phyloP scores from a whole-genome alignment of 2,329 filamentous ascomycete species.

The Eutypella sp. region DNA sequence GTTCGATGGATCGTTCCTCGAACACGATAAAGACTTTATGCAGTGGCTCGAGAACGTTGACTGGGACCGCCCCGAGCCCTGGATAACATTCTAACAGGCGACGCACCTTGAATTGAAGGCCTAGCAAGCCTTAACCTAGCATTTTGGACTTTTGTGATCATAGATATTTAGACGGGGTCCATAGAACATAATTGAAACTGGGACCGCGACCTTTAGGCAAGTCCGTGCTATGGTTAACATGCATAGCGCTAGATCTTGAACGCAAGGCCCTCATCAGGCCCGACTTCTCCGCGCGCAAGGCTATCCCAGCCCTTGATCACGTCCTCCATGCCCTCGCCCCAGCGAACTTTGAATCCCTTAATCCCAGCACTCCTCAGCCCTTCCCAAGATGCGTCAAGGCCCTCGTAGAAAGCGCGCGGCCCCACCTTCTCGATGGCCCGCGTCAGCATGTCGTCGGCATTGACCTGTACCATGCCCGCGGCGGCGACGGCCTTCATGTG shows the following conservation, averaged over 20 bases:
- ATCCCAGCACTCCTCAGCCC: slow-evolving; percentile 13
- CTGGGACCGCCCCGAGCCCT: slow-evolving; percentile 21
- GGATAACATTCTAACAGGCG: neutral
- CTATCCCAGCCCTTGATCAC: slow-evolving; percentile 22
- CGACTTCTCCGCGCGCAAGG: slow-evolving; percentile 16
- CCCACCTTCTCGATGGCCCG: slow-evolving; percentile 17
- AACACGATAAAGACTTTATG: slow-evolving; percentile 29
- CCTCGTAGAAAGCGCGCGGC: slow-evolving; percentile 18
- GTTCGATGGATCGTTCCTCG: slow-evolving; percentile 23
- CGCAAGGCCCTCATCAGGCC: slow-evolving; percentile 22
- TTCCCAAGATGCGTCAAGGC: slow-evolving; percentile 14
- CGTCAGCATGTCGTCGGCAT: slow-evolving; percentile 17
- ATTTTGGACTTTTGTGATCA: too few species aligned
- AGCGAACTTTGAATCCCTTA: slow-evolving; percentile 16
- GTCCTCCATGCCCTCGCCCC: slow-evolving; percentile 24
- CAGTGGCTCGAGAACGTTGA: slow-evolving; percentile 30
- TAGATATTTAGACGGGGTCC: too few species aligned
- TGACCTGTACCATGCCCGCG: slow-evolving; percentile 10
- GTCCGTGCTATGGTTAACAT: neutral
- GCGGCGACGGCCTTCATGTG: slow-evolving; percentile 3
- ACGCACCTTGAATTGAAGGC: too few species aligned
- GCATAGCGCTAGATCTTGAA: slow-evolving; percentile 16
- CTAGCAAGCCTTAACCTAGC: too few species aligned
- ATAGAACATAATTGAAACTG: too few species aligned
- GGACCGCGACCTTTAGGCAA: too few species aligned